phyloP scores from a whole-genome alignment of 371 early-diverging fungal species.

The Fennellomyces sp. region DNA sequence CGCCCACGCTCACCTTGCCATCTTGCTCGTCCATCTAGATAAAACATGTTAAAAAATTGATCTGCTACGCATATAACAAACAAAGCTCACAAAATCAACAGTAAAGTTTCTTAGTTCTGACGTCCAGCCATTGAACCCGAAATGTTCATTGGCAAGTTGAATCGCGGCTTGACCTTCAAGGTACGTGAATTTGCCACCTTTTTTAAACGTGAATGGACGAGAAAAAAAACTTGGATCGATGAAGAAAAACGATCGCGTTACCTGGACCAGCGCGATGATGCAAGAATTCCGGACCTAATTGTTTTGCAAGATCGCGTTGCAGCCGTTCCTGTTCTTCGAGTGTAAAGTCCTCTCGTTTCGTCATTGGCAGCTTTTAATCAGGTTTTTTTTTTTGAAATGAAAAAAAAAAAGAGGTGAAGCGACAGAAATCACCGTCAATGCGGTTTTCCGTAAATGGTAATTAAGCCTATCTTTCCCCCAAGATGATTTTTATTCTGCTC shows the following conservation, averaged over 20 bases:
- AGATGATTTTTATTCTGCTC: too few species aligned
- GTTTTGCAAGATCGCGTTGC: background rate
- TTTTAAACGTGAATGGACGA: background rate
- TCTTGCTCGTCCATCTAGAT: conserved; percentile 1
- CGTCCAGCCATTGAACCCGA: conserved; percentile 99
- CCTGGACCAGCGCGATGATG: conserved; percentile 14
- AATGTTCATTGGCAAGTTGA: conserved; percentile 94
- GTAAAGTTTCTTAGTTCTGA: conserved; percentile 74
- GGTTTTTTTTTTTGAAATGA: too few species aligned
- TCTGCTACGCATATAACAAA: background rate
- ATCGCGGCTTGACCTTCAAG: conserved; percentile 93
- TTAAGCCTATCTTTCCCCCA: too few species aligned
- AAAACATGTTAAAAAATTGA: background rate
- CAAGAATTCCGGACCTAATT: conserved; percentile 15
- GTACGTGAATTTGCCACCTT: conserved; percentile 72
- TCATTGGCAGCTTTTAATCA: background rate
- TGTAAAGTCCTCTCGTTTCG: background rate
- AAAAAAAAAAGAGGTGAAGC: background rate
- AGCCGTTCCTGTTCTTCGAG: background rate
- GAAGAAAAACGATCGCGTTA: background rate
- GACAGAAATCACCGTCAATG: too few species aligned
- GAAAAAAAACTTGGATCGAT: background rate
- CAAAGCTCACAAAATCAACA: conserved; percentile 76
- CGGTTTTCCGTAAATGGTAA: too few species aligned
- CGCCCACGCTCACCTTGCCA: conserved; percentile 62